phyloP scores from a whole-genome alignment of 2,329 filamentous ascomycete species.

The Tolypocladium amazonense region DNA sequence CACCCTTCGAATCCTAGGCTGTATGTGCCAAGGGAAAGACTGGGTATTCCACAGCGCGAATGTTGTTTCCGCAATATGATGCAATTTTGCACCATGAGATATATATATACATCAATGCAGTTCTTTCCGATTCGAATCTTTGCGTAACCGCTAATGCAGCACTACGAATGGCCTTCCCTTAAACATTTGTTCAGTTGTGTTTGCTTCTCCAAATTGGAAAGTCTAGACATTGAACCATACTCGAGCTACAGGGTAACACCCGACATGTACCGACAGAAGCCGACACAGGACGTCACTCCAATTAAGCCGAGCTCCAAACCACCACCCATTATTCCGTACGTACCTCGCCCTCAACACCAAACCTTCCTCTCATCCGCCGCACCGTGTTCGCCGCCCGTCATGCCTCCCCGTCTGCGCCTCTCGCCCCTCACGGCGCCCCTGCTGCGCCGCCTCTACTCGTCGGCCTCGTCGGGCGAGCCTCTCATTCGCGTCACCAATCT shows the following conservation, averaged over 20 bases:
- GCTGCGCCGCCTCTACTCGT: conserved; percentile 26
- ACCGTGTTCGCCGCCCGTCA: conserved; percentile 4
- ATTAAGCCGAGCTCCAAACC: background rate
- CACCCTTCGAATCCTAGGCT: too few relatives aligned
- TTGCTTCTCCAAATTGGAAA: background rate
- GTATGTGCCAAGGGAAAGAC: too few relatives aligned
- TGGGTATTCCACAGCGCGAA: too few relatives aligned
- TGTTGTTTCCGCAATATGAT: too few relatives aligned
- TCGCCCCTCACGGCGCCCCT: conserved; percentile 10
- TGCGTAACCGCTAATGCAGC: background rate
- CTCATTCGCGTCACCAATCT: conserved; percentile 63
- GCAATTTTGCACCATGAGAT: too few relatives aligned
- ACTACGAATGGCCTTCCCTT: background rate
- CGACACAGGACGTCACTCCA: background rate
- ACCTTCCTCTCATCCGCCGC: background rate
- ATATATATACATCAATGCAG: too few relatives aligned
- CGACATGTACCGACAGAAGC: background rate
- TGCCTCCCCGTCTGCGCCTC: conserved; percentile 20
- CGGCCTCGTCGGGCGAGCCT: conserved; percentile 30
- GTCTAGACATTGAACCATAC: background rate
- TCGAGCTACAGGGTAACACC: background rate
- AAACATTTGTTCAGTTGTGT: background rate
- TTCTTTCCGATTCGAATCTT: too few relatives aligned
- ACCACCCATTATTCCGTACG: background rate
- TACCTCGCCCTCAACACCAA: background rate